Evolutionary conservation across 1,139 yeast genomes (phyloP).

Genomic region (Geotrichum australiense): DNA sequence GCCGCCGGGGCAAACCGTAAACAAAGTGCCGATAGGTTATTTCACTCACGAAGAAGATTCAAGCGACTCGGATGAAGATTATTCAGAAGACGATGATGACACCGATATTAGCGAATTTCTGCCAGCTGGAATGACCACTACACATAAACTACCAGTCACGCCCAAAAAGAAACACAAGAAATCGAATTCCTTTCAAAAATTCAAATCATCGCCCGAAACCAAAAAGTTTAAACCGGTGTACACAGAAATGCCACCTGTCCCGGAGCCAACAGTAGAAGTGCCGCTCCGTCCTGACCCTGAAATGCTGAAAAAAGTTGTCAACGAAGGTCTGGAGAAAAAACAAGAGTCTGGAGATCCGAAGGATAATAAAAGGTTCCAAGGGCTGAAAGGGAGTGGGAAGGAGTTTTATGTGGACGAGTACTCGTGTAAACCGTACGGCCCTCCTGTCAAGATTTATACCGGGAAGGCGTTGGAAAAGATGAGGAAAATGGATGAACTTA

Average conservation of each 20-base stretch:
- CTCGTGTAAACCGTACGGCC: constrained; percentile 30
- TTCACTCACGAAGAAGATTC: background rate
- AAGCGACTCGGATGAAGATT: background rate
- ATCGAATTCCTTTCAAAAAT: background rate
- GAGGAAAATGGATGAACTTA: no score
- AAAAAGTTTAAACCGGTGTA: background rate
- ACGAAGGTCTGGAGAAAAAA: constrained; percentile 1
- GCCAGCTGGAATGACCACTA: background rate
- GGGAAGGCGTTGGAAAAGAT: constrained; percentile 20
- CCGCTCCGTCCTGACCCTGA: background rate
- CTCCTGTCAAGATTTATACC: constrained; percentile 28
- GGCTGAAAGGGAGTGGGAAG: constrained; percentile 4
- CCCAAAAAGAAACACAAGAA: background rate
- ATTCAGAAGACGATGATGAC: background rate
- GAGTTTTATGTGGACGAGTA: constrained; percentile 24
- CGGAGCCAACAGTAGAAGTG: background rate
- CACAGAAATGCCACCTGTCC: constrained; percentile 1
- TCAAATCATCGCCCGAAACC: background rate
- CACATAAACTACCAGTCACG: background rate
- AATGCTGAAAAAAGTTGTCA: background rate
- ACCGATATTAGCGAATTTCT: background rate
- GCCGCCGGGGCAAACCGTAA: background rate
- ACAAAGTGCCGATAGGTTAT: background rate
- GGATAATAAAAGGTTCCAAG: background rate
- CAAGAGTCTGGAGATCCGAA: background rate